Evolutionary conservation across 2,329 filamentous ascomycete species (phyloP), one percentile per base, ranked within the genome.

Genomic region (Pseudogymnoascus sp.): DNA sequence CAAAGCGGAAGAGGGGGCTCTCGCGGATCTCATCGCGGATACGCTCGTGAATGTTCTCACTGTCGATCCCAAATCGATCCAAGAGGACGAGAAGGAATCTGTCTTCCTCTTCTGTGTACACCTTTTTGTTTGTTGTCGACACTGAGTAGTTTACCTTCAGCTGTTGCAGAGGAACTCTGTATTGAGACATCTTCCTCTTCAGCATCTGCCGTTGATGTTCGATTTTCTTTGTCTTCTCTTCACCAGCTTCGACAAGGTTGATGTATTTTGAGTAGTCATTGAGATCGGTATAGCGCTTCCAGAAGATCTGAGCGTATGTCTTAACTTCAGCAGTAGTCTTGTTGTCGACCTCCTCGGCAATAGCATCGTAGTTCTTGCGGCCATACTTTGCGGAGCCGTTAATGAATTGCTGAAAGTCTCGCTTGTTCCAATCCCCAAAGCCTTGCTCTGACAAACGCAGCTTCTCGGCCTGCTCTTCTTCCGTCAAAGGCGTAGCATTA

Each of bases 81-180:
- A 99, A 82, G 77, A 97, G 88, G 60, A 99, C 93, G 35, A 99
- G 82, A 61, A 99, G 77, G 77, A 99, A 99, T 3, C 94, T 86
- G 73, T 99, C 94, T 75, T 99, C 94, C 73, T 99, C 94, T 74
- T 99, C 95, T 0, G 92, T 97, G 74, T 99, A 99, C 0, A 99
- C 92, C 79, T 99, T 99, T 80, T 99, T 99, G 84, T 99, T 99
- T 8, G 95, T 99, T 1, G 94, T 99, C 5, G 92, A 96, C 28
- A 99, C 94, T 0, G 92, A 96, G 77, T 99, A 99, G 78, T 96
- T 97, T 79, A 99, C 92, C 80, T 96, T 96, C 71, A 99, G 86
- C 76, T 99, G 94, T 75, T 99, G 94, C 14, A 99, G 82, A 23
- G 94, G 95, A 60, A 97, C 93, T n/a, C 94, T 89, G 74, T 96